Conservation (phyloP, 2,329 filamentous ascomycete species). For the Pseudogymnoascus sp. region DNA sequence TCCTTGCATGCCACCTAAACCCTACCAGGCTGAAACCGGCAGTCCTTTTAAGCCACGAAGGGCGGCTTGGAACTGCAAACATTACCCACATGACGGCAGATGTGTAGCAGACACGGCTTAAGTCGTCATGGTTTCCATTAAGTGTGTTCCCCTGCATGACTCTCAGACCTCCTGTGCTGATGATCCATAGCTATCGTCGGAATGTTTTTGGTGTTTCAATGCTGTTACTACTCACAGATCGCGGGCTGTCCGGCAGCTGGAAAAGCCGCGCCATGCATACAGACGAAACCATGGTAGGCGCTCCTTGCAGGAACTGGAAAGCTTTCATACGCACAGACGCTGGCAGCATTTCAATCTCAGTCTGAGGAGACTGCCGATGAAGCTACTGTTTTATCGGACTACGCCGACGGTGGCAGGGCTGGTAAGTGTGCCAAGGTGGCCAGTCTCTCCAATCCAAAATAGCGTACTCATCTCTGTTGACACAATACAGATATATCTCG, state of each 20-base stretch:
- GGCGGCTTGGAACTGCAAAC: slow-evolving; percentile 36
- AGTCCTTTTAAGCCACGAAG: slow-evolving; percentile 40
- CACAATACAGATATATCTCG: slow-evolving; percentile 13
- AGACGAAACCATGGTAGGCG: slow-evolving; percentile 22
- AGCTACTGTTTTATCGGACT: slow-evolving; percentile 25
- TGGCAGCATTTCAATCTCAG: not conserved
- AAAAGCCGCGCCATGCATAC: slow-evolving; percentile 18
- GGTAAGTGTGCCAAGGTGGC: slow-evolving; percentile 17
- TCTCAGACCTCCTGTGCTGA: not conserved
- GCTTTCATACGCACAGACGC: slow-evolving; percentile 21
- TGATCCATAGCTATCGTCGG: slow-evolving; percentile 34
- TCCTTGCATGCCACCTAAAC: slow-evolving; percentile 31
- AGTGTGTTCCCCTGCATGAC: slow-evolving; percentile 29
- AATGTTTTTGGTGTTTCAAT: slow-evolving; percentile 20
- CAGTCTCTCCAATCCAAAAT: slow-evolving; percentile 16
- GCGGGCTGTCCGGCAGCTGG: slow-evolving; percentile 24
- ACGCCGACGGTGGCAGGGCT: slow-evolving; percentile 18
- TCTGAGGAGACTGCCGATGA: slow-evolving; percentile 24
- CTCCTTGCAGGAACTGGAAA: slow-evolving; percentile 20
- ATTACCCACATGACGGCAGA: slow-evolving; percentile 34
- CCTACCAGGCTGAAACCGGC: slow-evolving; percentile 33
- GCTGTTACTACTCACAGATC: slow-evolving; percentile 22
- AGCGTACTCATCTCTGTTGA: not conserved
- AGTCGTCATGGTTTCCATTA: slow-evolving; percentile 40
- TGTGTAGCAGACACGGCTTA: slow-evolving; percentile 37